A percentile compares a stretch with the other conserved stretches of the same genome.
These are phyloP conservation scores for Bruguiera hainesii DNA, from an alignment of 441 rosid genomes.

Conservation along the genomic window DNA sequence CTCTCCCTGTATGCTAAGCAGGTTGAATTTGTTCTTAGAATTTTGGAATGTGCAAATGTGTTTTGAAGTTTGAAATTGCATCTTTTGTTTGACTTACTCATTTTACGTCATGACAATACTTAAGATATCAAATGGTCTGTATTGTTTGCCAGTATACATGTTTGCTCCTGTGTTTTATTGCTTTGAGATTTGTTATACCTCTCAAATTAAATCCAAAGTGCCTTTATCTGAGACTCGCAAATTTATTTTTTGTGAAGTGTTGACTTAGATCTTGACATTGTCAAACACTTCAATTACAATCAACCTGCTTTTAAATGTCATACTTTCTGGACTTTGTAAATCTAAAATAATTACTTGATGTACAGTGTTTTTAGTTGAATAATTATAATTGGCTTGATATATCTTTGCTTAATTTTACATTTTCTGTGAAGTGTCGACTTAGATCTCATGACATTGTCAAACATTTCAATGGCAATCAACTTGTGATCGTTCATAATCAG, in stretches of 20 bases:
- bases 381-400: too few relatives aligned
- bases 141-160: neutral
- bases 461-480: neutral
- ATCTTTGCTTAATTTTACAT: neutral
- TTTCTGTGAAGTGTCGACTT: too few relatives aligned
- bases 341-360: too few relatives aligned
- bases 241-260: too few relatives aligned
- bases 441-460: too few relatives aligned
- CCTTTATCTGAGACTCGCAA: too few relatives aligned
- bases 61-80: neutral
- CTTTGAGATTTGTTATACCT: too few relatives aligned
- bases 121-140: neutral
- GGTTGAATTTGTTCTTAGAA: slow-evolving; percentile 39
- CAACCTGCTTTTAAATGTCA: too few relatives aligned
- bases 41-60: neutral
- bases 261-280: too few relatives aligned
- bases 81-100: neutral
- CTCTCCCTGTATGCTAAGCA: slow-evolving; percentile 97
- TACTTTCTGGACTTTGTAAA: too few relatives aligned
- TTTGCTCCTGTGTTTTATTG: neutral
- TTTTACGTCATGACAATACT: neutral
- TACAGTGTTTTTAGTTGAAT: too few relatives aligned
- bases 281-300: neutral
- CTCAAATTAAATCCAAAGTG: too few relatives aligned
- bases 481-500: slow-evolving; percentile 33